Base-by-base conservation (phyloP, 306 rosid genomes). In the Dryas alaskensis region DNA sequence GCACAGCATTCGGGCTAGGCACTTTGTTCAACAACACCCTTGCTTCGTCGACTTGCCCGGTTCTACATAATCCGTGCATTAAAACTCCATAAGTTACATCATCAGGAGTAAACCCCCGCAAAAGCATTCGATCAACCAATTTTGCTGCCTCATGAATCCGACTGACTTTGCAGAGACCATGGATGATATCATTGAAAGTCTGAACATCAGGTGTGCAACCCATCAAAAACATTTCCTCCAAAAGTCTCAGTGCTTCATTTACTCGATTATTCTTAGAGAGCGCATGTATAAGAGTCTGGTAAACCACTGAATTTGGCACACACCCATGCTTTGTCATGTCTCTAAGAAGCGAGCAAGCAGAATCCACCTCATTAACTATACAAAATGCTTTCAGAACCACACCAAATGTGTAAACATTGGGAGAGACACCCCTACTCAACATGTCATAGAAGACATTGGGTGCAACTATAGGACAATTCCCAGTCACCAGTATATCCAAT, bases 211-310 rank as follows among this genome's bases (percentile, higher is more conserved):
- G 97, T 65, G 82, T 65, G 74, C 98, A 94, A 16, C 95, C 92
- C 97, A 94, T 94, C 80, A 92, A 74, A 78, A 88, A 80, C 98
- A 94, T 91, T 75, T 94, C 98, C 75, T 92, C 97, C 69, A 94
- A 80, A 50, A 94, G 89, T 67, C 44, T 84, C 82, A 79, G n/a
- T 1, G 96, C 95, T 63, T 94, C 97, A 79, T 57, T 86, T 50
- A 85, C 92, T 61, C 85, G 82, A 40, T 86, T 83, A 76, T 66
- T 91, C 80, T 80, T 83, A 22, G 89, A 83, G 31, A 87, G 92
- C 37, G 95, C 86, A 59, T 94, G 97, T 81, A 94, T 94, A 57
- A 94, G 62, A 60, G 96, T 94, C 68, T 94, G 98, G 79, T 94
- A 94, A 76, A 94, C 82, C 69, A 89, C 75, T 0, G 97, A 91